Evolutionary conservation across 2,329 filamentous ascomycete genomes (phyloP), one percentile per base, ranked within the genome.

Genomic region (Gliomastix tumulicola): DNA sequence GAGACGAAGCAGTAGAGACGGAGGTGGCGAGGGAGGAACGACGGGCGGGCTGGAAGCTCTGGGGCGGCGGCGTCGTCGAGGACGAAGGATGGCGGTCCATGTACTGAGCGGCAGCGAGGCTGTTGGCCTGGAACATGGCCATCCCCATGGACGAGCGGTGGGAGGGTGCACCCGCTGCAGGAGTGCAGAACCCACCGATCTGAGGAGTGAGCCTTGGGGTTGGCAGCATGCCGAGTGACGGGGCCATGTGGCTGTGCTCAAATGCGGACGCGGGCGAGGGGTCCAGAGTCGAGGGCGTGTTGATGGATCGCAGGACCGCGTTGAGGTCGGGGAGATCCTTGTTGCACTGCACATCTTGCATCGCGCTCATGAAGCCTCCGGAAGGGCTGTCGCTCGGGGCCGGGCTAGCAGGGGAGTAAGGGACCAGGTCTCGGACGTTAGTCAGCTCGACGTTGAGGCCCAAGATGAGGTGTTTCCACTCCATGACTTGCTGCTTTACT

Each of bases 21-120:
- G 77, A 78, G 50, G 71, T 78, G 53, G 76, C 76, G 41, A 81
- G 69, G 13, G 77, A 81, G 12, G 76, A 79, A 42, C 76, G 75
- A 41, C 77, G 76, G 25, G 63, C 59, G 3, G 65, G 61, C 34
- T 47, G 52, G 47, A 69, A 69, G 45, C 60, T 63, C 48, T 69
- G 65, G 19, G 76, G 75, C n/a, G n/a, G n/a, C n/a, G n/a, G n/a
- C n/a, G n/a, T n/a, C n/a, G n/a, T n/a, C 16, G 77, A 79, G 5
- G 70, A 68, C 5, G 63, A 63, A 32, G 69, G 66, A 63, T 74
- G 74, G 44, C 70, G 68, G 40, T 80, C 76, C 30, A 73, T 51
- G 27, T 60, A 61, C 47, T 78, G 74, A 17, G 64, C 50, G 18
- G 67, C 59, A 42, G 52, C 63, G 31, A 63, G 50, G 42, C 51